Evolutionary conservation across 495 filamentous ascomycete genomes (phyloP).

Genomic region (Massariosphaeria phaeospora): DNA sequence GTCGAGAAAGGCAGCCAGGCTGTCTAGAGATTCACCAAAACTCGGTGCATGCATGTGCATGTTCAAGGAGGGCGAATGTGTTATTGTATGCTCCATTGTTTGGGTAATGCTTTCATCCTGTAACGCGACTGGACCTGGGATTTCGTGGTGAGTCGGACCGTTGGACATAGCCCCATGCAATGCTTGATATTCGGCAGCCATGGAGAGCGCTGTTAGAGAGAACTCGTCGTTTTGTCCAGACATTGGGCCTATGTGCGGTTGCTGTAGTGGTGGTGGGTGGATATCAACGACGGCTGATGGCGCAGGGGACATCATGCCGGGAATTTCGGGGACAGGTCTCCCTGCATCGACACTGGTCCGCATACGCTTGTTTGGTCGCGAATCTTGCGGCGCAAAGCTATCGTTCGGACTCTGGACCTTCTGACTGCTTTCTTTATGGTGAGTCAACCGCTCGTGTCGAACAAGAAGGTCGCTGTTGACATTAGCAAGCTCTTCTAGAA

Average conservation of each 20-base stretch:
- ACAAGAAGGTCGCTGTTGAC: conserved; percentile 17
- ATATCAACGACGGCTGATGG: conserved; percentile 4
- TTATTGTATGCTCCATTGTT: not conserved
- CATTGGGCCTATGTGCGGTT: not conserved
- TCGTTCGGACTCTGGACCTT: not conserved
- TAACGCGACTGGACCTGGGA: not conserved
- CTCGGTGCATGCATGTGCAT: conserved; percentile 10
- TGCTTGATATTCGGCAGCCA: conserved; percentile 26
- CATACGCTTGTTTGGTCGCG: conserved; percentile 20
- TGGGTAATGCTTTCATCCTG: not conserved
- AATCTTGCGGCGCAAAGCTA: conserved; percentile 4
- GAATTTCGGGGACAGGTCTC: conserved; percentile 19
- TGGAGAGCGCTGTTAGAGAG: conserved; percentile 23
- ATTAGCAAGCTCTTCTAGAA: conserved; percentile 23
- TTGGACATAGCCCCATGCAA: conserved; percentile 25
- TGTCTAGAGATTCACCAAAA: conserved; percentile 23
- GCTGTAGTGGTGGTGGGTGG: not conserved
- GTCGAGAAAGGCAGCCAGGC: conserved; percentile 19
- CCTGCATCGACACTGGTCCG: conserved; percentile 22
- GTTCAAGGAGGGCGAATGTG: not conserved
- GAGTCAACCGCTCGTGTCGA: conserved; percentile 26
- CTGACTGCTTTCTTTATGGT: conserved; percentile 11
- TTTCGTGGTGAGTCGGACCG: conserved; percentile 12
- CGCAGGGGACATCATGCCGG: conserved; percentile 18
- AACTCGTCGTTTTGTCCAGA: conserved; percentile 19